phyloP scores from a whole-genome alignment of 2,329 filamentous ascomycete genomes.

The Cercospora beticola region DNA sequence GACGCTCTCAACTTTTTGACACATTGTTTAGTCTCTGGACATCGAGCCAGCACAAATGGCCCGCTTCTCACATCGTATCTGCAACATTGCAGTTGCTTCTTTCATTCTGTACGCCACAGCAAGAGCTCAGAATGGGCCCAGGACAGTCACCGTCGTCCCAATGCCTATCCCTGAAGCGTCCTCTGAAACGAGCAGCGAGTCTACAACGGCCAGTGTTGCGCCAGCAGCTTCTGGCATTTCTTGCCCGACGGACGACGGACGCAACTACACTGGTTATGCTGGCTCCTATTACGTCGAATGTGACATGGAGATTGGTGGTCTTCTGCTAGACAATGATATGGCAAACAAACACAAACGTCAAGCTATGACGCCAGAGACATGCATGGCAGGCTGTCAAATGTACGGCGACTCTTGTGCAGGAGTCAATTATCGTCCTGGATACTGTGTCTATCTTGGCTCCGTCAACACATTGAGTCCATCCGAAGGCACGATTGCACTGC shows the following conservation, averaged over 20 bases:
- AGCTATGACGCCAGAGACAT: neutral
- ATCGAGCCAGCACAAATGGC: slow-evolving; percentile 11
- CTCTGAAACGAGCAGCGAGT: neutral
- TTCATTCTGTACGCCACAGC: slow-evolving; percentile 9
- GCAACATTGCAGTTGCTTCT: slow-evolving; percentile 12
- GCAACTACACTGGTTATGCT: neutral
- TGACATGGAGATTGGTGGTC: neutral
- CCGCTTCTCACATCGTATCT: slow-evolving; percentile 15
- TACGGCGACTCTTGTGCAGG: neutral
- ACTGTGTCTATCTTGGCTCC: neutral
- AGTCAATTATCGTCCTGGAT: neutral
- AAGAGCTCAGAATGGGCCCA: slow-evolving; percentile 9
- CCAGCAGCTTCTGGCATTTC: neutral
- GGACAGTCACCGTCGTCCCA: neutral
- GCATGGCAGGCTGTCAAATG: slow-evolving; percentile 4
- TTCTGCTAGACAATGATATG: neutral
- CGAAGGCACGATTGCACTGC: neutral
- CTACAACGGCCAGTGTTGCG: neutral
- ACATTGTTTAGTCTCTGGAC: slow-evolving; percentile 13
- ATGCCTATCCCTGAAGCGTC: neutral
- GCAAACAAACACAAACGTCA: slow-evolving; percentile 2
- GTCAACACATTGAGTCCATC: slow-evolving; percentile 2
- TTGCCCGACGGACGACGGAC: neutral
- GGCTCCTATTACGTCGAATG: slow-evolving; percentile 6
- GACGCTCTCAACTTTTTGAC: neutral